Evolutionary conservation across 495 filamentous ascomycete species (phyloP), one percentile per base, ranked within the genome.

Genomic region (Podospora pseudocomata): DNA sequence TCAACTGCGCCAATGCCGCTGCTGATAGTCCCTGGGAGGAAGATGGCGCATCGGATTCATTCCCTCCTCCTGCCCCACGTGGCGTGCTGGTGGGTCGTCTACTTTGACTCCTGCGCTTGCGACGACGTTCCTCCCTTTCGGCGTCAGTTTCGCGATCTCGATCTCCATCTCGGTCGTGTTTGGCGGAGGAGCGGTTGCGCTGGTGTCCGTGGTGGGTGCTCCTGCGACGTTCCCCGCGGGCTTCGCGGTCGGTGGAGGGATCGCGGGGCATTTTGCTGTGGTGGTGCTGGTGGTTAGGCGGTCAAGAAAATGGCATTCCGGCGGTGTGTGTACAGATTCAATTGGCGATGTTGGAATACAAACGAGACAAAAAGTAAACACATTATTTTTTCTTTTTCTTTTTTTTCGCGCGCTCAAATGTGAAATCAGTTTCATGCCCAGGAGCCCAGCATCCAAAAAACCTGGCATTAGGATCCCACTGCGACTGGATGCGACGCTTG

Each of bases 1-100:
- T 83, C 54, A 91, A 74, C 71, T 84, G 83, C 18, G 88, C 88
- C 67, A 92, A 75, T 7, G 88, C 84, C 66, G 87, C 86, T 13
- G 84, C 83, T 39, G 85, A 87, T 34, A 87, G 74, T 5, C 74
- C 69, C 59, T 28, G 49, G 67, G 61, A 67, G 62, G 60, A 63
- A 63, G 60, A 63, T 0, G 61, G 61, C n/a, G 61, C 61, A 49
- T 28, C n/a, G 61, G 61, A 63, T 32, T 49, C 61, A 11, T 28
- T 16, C 4, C 34, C 44, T 28, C 60, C 61, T 27, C 27, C 66
- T 53, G 15, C 32, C 53, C 19, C 60, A 28, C 58, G 39, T 11
- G 39, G 39, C 15, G 39, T 49, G 55, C 55, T 58, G n/a, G n/a
- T 58, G 15, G 5, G n/a, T 11, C 55, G n/a, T 19, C n/a, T 58